Percentiles rank a stretch among this genome's conserved stretches.
Conservation (phyloP, 192 early-diverging fungal species). For the Mortierella hygrophila region DNA sequence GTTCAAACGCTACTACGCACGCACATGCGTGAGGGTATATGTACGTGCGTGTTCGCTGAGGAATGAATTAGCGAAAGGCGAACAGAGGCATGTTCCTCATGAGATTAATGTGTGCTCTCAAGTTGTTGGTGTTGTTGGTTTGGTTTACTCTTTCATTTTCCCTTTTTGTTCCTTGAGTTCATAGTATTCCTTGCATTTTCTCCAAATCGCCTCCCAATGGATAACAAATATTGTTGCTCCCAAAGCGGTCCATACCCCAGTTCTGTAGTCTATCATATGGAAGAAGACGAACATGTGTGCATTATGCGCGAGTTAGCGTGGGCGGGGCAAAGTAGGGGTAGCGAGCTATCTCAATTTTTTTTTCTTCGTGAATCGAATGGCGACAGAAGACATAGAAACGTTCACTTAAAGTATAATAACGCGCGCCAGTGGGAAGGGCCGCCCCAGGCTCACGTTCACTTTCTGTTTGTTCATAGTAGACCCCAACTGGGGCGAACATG, state of each 20-base stretch:
- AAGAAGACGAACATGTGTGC: background rate
- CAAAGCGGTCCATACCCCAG: conserved; percentile 56
- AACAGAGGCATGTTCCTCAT: background rate
- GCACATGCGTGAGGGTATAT: background rate
- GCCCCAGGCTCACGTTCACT: background rate
- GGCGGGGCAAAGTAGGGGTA: background rate
- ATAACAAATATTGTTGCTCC: background rate
- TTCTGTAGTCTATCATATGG: conserved; percentile 60
- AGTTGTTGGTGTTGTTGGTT: background rate
- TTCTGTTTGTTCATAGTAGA: no score
- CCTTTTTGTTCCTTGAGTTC: background rate
- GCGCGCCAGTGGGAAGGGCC: background rate
- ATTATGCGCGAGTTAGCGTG: background rate
- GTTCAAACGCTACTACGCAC: background rate
- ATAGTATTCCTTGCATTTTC: background rate
- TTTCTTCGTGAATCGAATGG: background rate
- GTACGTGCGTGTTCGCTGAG: background rate
- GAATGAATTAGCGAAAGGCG: background rate
- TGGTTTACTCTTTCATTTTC: background rate
- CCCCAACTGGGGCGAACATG: background rate
- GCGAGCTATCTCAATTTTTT: background rate
- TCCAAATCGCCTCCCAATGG: no score
- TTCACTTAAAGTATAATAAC: background rate
- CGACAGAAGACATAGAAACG: background rate
- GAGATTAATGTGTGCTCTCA: conserved; percentile 4